These are phyloP conservation scores for Ehretia macrophylla DNA, from an alignment of 257 asterid species.

Conservation along the genomic window DNA sequence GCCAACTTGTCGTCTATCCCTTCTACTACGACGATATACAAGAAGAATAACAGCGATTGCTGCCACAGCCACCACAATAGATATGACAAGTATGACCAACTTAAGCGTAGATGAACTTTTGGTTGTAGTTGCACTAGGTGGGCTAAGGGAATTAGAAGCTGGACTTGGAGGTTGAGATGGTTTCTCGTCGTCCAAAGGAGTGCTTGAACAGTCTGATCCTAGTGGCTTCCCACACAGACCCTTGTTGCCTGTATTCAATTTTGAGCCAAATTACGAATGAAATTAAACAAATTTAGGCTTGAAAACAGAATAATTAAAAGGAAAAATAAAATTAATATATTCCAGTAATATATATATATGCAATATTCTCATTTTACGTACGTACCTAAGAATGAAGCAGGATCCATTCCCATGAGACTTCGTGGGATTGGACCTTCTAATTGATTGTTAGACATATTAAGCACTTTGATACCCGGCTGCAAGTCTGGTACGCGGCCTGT, in stretches of 20 bases:
- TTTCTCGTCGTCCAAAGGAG: not conserved
- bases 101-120: conserved; percentile 13
- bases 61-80: conserved; percentile 30
- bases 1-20: conserved; percentile 4
- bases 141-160: not conserved
- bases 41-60: conserved; percentile 37
- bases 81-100: conserved; percentile 26
- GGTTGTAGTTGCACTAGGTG: not conserved
- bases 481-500: conserved; percentile 56
- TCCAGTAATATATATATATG: too few relatives aligned
- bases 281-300: not conserved
- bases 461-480: conserved; percentile 33
- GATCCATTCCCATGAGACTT: conserved; percentile 37
- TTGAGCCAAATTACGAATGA: not conserved
- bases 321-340: not conserved
- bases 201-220: not conserved
- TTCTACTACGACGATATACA: conserved; percentile 24
- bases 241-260: not conserved
- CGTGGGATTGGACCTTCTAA: conserved; percentile 71
- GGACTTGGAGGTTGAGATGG: not conserved
- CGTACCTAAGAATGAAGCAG: conserved; percentile 56
- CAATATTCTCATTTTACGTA: not conserved
- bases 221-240: not conserved
- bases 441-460: conserved; percentile 69
- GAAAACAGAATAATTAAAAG: not conserved